A percentile compares a stretch with the other conserved stretches of the same genome.
These are phyloP conservation scores for Xylaria polymorpha DNA, from an alignment of 2,329 filamentous ascomycete species.

Conservation along the genomic window DNA sequence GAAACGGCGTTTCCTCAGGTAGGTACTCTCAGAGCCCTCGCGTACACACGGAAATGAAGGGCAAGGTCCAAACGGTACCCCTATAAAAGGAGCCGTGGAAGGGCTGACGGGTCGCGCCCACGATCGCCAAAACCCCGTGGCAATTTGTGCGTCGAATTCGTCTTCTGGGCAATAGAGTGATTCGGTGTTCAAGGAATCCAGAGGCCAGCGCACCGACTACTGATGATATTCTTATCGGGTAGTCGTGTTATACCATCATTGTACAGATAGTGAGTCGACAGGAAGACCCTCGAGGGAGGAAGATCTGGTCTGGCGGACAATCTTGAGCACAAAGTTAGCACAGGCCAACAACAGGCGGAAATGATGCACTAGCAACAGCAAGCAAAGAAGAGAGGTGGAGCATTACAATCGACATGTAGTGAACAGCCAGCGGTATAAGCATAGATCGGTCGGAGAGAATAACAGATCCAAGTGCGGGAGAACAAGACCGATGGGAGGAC, in stretches of 20 bases:
- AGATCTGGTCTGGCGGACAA: conserved; percentile 36
- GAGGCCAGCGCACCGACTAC: conserved; percentile 19
- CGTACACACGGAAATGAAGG: background rate
- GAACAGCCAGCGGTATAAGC: conserved; percentile 8
- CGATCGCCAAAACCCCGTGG: conserved; percentile 33
- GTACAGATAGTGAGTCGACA: conserved; percentile 1
- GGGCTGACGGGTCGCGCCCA: conserved; percentile 25
- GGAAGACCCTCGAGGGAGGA: conserved; percentile 13
- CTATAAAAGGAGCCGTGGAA: conserved; percentile 34
- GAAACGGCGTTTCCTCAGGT: background rate
- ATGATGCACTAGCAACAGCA: conserved; percentile 7
- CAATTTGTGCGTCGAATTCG: conserved; percentile 28
- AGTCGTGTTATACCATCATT: conserved; percentile 29
- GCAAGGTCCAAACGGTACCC: conserved; percentile 14
- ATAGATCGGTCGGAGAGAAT: conserved; percentile 11
- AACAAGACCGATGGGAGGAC: background rate
- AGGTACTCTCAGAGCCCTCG: conserved; percentile 7
- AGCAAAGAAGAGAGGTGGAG: conserved; percentile 30
- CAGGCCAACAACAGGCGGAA: conserved; percentile 17
- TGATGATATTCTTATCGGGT: conserved; percentile 12
- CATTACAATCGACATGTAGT: conserved; percentile 28
- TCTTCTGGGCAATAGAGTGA: conserved; percentile 4
- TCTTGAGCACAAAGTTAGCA: conserved; percentile 42
- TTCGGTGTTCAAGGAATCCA: conserved; percentile 17
- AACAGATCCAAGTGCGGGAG: conserved; percentile 12